phyloP scores from a whole-genome alignment of 2,329 filamentous ascomycete species.

The Chaetothyriales sp. region DNA sequence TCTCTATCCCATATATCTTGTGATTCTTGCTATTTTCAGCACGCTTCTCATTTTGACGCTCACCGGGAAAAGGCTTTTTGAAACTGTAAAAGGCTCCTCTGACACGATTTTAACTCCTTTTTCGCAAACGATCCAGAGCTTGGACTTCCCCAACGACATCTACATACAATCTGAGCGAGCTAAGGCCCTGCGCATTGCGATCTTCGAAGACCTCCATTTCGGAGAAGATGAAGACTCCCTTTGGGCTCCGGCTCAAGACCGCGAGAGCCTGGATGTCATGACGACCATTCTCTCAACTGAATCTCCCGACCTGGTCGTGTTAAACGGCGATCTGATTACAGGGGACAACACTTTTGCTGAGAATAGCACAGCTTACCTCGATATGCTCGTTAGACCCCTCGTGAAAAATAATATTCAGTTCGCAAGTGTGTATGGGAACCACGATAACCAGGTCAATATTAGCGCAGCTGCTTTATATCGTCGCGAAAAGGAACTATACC shows the following conservation, averaged over 20 bases:
- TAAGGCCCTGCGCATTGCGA: slow-evolving; percentile 33
- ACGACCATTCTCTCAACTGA: slow-evolving; percentile 43
- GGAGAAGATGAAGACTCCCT: slow-evolving; percentile 41
- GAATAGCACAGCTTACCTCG: slow-evolving; percentile 44
- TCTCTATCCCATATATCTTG: not conserved
- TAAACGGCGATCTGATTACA: slow-evolving; percentile 59
- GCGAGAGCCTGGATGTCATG: slow-evolving; percentile 43
- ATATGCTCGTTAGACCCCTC: slow-evolving; percentile 44
- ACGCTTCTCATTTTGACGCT: not conserved
- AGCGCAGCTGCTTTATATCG: slow-evolving; percentile 31
- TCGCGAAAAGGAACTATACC: slow-evolving; percentile 21
- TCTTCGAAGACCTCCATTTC: slow-evolving; percentile 58
- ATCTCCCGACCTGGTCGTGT: slow-evolving; percentile 43
- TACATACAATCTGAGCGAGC: not conserved
- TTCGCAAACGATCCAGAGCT: too few species aligned
- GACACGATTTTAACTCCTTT: not conserved
- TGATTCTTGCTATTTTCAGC: not conserved
- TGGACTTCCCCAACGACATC: not conserved
- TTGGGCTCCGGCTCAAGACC: slow-evolving; percentile 40
- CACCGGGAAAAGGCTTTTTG: not conserved
- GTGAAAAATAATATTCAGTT: slow-evolving; percentile 41
- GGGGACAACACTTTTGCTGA: slow-evolving; percentile 45
- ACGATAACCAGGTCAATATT: slow-evolving; percentile 48
- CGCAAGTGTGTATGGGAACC: slow-evolving; percentile 58
- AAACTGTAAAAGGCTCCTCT: not conserved